Percentiles rank a stretch among this genome's conserved stretches.
phyloP scores from a whole-genome alignment of 495 filamentous ascomycete genomes.

The Paragyromitra xinjiangensis region DNA sequence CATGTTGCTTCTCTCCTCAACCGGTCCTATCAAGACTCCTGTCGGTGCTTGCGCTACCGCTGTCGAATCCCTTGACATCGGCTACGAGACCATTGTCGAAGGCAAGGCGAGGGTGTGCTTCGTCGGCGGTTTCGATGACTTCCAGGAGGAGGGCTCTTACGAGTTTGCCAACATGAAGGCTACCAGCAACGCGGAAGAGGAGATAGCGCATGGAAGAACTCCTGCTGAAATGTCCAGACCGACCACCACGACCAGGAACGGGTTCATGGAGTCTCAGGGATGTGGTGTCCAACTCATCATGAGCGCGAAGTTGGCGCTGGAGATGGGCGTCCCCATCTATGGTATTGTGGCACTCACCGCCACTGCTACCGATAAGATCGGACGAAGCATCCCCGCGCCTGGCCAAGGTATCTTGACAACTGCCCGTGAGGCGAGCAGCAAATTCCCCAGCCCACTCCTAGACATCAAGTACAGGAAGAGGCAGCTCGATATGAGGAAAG shows the following conservation, averaged over 20 bases:
- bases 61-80: conserved; percentile 96
- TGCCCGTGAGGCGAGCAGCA: conserved; percentile 86
- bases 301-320: conserved; percentile 92
- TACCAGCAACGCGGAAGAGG: conserved; percentile 94
- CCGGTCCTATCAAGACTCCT: conserved; percentile 97
- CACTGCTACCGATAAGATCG: conserved; percentile 99
- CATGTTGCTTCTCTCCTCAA: conserved; percentile 96
- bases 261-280: conserved; percentile 99
- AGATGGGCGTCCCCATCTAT: conserved; percentile 99
- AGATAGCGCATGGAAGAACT: conserved; percentile 93
- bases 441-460: conserved; percentile 91
- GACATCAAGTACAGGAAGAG: conserved; percentile 97
- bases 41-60: conserved; percentile 97
- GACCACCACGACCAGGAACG: conserved; percentile 92
- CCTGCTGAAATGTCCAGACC: conserved; percentile 98
- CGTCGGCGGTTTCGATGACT: conserved; percentile 98
- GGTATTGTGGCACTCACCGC: conserved; percentile 92
- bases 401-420: conserved; percentile 98
- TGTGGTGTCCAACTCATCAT: conserved; percentile 99
- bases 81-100: conserved; percentile 96
- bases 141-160: conserved; percentile 98
- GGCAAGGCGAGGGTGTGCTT: conserved; percentile 97
- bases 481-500: conserved; percentile 89
- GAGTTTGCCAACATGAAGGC: conserved; percentile 99
- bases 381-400: conserved; percentile 93